These are phyloP conservation scores for Pythium sukuiense DNA, from an alignment of 352 stramenopile genomes.

Conservation along the genomic window DNA sequence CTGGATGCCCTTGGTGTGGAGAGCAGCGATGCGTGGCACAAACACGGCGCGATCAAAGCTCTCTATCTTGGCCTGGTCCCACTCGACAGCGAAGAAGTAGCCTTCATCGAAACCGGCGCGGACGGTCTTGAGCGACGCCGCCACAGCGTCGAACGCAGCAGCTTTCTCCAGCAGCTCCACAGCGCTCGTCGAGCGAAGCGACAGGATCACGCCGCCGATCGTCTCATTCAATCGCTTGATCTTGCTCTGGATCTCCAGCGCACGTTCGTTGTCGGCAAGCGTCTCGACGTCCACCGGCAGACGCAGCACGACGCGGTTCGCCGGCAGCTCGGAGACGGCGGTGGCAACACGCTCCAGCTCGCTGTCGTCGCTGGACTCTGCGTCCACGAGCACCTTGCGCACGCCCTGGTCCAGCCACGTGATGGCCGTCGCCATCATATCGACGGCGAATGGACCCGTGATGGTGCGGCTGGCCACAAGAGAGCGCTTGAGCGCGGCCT, in stretches of 20 bases:
- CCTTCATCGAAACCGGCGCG: slow-evolving; percentile 46
- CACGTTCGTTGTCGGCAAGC: slow-evolving; percentile 23
- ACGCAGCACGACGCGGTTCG: slow-evolving; percentile 57
- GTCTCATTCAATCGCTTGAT: slow-evolving; percentile 36
- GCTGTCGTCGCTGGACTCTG: slow-evolving; percentile 40
- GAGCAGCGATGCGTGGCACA: slow-evolving; percentile 45
- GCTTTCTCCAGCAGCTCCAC: slow-evolving; percentile 24
- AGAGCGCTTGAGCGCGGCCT: slow-evolving; percentile 41
- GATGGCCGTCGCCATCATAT: slow-evolving; percentile 55
- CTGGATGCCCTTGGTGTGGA: slow-evolving; percentile 65
- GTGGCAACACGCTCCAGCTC: slow-evolving; percentile 50
- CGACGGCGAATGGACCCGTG: slow-evolving; percentile 56
- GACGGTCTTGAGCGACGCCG: slow-evolving; percentile 35
- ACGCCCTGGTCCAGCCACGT: slow-evolving; percentile 71
- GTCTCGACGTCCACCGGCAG: slow-evolving; percentile 41
- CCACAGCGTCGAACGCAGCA: slow-evolving; percentile 28
- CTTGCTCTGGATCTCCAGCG: slow-evolving; percentile 32
- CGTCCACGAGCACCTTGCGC: slow-evolving; percentile 54
- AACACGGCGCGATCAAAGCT: slow-evolving; percentile 29
- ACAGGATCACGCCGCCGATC: slow-evolving; percentile 49
- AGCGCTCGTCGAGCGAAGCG: slow-evolving; percentile 28
- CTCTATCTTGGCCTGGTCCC: slow-evolving; percentile 23
- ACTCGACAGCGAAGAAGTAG: slow-evolving; percentile 60
- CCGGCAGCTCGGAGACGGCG: slow-evolving; percentile 67
- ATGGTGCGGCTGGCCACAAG: slow-evolving; percentile 51